phyloP scores from a whole-genome alignment of 495 filamentous ascomycete species.

The Xylaria flabelliformis region DNA sequence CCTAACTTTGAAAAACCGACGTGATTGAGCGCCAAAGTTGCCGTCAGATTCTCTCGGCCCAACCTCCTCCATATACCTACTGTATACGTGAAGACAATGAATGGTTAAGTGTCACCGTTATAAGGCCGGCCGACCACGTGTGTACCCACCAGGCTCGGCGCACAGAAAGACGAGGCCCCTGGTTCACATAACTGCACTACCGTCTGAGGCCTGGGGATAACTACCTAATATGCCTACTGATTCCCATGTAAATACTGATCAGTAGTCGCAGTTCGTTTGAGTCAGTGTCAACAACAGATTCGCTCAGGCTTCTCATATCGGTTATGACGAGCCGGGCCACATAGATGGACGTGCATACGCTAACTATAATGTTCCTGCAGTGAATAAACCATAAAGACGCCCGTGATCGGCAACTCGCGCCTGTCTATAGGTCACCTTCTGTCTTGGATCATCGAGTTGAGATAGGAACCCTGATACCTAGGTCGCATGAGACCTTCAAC shows the following conservation, averaged over 20 bases:
- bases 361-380: slow-evolving; percentile 11
- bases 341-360: not conserved
- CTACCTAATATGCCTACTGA: not conserved
- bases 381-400: not conserved
- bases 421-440: not conserved
- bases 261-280: not conserved
- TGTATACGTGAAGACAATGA: not conserved
- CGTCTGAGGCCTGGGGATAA: not conserved
- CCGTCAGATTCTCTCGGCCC: not conserved
- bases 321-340: not conserved
- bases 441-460: not conserved
- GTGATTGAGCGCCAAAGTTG: not conserved
- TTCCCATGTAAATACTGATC: not conserved
- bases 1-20: not conserved
- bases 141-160: not conserved
- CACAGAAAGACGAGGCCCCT: not conserved
- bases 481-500: not conserved
- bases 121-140: slow-evolving; percentile 11
- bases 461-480: not conserved
- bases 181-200: not conserved
- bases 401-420: not conserved
- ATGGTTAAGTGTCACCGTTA: slow-evolving; percentile 15
- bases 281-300: not conserved
- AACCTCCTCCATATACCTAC: not conserved
- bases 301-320: not conserved